Base-by-base conservation (phyloP, 192 early-diverging fungal genomes). In the Gigaspora rosea region DNA sequence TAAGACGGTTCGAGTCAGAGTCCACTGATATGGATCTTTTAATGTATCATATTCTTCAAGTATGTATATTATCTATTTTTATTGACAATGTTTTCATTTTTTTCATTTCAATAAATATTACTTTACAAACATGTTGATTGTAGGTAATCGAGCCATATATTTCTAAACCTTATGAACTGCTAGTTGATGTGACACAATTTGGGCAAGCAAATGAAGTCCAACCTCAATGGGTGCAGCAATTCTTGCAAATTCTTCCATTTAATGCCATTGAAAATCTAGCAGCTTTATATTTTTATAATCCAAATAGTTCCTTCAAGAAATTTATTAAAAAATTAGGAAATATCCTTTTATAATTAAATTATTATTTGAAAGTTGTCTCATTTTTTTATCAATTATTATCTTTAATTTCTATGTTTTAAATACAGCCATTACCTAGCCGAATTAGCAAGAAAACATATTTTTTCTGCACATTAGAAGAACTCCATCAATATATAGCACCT, bases 161-260 rank as follows among this genome's bases (percentile, higher is more conserved):
- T 8, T 86, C 85, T 51, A 93, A 89, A 73, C 81, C 91, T 52
- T 93, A 90, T 77, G 95, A 97, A 69, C 64, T 97, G 52, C 86
- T 95, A 20, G 83, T 97, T 71, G 95, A 97, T 80, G 72, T 92
- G 47, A 94, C 94, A 47, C 88, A 92, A 79, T 95, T 95, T 85
- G 87, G 88, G 8, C 82, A 85, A 11, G 87, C 89, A 1, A 96
- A 95, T 78, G 95, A 96, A 82, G 89, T 95, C 50, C 90, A 92
- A 20, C 78, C 83, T 32, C 90, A 93, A 76, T 95, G 91, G 90
- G 80, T 95, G 16, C 85, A 78, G 63, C 90, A 91, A 83, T 86
- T 97, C 58, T 69, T 89, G 32, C 91, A 92, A 68, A 82, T 96
- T 2, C 58, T 96, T 12, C 93, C 96, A 18, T 83, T 86, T 63